These are phyloP conservation scores for Monilinia polystroma DNA, from an alignment of 2,329 filamentous ascomycete species.

Conservation along the genomic window DNA sequence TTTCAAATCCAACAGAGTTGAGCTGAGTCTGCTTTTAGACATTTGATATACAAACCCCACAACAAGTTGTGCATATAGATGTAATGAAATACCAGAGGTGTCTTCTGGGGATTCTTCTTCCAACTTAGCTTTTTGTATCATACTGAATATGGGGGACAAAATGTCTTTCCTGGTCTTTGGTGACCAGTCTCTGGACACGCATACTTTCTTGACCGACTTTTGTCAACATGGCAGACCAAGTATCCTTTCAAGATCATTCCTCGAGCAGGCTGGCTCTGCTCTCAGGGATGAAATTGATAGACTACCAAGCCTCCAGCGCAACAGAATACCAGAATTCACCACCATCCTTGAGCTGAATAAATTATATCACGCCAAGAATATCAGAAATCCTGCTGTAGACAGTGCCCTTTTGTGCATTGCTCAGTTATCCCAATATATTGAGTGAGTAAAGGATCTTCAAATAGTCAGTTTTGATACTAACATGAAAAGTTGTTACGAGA, in stretches of 20 bases:
- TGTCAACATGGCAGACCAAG: conserved; percentile 48
- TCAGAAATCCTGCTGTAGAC: conserved; percentile 62
- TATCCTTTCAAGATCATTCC: conserved; percentile 59
- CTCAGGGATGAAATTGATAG: conserved; percentile 59
- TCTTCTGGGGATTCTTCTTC: background rate
- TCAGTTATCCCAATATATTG: conserved; percentile 68
- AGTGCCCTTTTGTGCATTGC: conserved; percentile 63
- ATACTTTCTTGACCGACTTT: conserved; percentile 59
- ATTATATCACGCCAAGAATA: conserved; percentile 56
- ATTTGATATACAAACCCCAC: conserved; percentile 3
- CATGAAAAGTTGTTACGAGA: conserved; percentile 17
- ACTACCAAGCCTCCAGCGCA: conserved; percentile 56
- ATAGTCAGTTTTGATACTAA: conserved; percentile 5
- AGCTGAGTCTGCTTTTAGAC: conserved; percentile 16
- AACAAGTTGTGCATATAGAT: conserved; percentile 16
- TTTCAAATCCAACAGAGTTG: conserved; percentile 19
- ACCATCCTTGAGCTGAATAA: conserved; percentile 64
- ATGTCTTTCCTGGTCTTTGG: conserved; percentile 64
- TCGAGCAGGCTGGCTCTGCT: conserved; percentile 57
- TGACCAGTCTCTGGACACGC: conserved; percentile 69
- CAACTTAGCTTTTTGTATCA: conserved; percentile 20
- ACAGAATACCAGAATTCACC: conserved; percentile 60
- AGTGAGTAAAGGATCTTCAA: conserved; percentile 47
- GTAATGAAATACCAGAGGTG: conserved; percentile 21
- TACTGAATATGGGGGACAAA: conserved; percentile 35